A percentile compares a stretch with the other conserved stretches of the same genome.
phyloP scores from a whole-genome alignment of 179 eudicot species.

The Drosera spatulata region DNA sequence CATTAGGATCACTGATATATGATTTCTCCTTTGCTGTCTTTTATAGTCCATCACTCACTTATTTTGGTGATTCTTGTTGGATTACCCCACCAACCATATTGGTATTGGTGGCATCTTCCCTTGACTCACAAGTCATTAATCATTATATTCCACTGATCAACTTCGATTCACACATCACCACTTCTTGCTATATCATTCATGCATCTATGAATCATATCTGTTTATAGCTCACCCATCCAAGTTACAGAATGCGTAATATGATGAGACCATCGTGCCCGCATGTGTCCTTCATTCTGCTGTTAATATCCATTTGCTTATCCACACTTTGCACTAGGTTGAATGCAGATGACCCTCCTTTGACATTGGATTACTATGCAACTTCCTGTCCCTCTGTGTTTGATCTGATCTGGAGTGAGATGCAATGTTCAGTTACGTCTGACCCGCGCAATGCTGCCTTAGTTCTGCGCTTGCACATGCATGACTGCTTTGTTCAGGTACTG shows the following conservation, averaged over 20 bases:
- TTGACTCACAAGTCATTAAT: constrained; percentile 43
- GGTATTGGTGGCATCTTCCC: constrained; percentile 73
- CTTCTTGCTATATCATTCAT: too few relatives aligned
- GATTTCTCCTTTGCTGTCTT: neutral
- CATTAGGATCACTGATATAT: neutral
- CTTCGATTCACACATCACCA: too few relatives aligned
- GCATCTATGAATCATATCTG: too few relatives aligned
- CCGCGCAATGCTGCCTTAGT: constrained; percentile 30
- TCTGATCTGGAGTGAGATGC: constrained; percentile 18
- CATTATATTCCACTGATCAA: constrained; percentile 5
- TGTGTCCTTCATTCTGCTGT: neutral
- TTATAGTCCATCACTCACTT: too few relatives aligned
- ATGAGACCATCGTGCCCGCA: neutral
- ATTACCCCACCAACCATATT: constrained; percentile 41
- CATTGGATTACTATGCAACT: constrained; percentile 17
- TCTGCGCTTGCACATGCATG: constrained; percentile 36
- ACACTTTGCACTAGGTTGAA: constrained; percentile 10
- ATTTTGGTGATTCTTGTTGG: neutral
- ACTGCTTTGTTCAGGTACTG: constrained; percentile 41
- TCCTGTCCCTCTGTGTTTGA: constrained; percentile 22
- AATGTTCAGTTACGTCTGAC: constrained; percentile 19
- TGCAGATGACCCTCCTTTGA: constrained; percentile 38
- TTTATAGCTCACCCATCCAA: neutral
- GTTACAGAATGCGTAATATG: neutral
- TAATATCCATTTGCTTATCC: constrained; percentile 9